phyloP scores from a whole-genome alignment of 805 yeast species.

The Wickerhamiella cacticola region DNA sequence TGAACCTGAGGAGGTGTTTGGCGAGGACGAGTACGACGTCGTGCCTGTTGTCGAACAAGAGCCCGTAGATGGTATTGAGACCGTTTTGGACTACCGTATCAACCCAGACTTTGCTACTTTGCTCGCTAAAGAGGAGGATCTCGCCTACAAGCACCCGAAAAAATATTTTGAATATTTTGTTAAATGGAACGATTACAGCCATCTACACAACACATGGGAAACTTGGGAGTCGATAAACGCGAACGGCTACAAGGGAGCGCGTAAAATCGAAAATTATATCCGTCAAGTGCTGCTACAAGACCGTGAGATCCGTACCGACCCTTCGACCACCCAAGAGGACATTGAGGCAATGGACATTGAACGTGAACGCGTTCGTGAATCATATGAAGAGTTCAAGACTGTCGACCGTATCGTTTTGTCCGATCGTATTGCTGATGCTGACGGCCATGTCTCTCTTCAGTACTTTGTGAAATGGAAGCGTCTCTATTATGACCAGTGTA shows the following conservation, averaged over 20 bases:
- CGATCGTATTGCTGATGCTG: constrained; percentile 43
- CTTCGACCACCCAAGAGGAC: constrained; percentile 78
- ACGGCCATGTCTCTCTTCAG: constrained; percentile 55
- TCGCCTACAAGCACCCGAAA: constrained; percentile 40
- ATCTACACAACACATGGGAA: constrained; percentile 94
- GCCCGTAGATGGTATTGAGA: constrained; percentile 34
- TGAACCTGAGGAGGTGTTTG: constrained; percentile 22
- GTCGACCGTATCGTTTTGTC: constrained; percentile 87
- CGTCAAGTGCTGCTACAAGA: constrained; percentile 64
- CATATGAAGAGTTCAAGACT: constrained; percentile 65
- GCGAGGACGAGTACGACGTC: constrained; percentile 38
- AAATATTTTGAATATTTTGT: constrained; percentile 44
- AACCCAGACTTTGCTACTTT: constrained; percentile 29
- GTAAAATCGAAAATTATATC: constrained; percentile 82
- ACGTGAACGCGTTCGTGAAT: constrained; percentile 71
- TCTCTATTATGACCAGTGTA: constrained; percentile 84
- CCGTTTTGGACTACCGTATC: constrained; percentile 45
- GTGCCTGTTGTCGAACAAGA: constrained; percentile 31
- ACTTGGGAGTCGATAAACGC: constrained; percentile 37
- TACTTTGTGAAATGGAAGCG: constrained; percentile 92
- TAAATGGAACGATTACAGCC: constrained; percentile 83
- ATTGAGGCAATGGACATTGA: constrained; percentile 89
- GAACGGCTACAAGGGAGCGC: constrained; percentile 48
- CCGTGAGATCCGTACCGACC: constrained; percentile 64
- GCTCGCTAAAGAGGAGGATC: constrained; percentile 25